Evolutionary conservation across 257 asterid genomes (phyloP), one percentile per base, ranked within the genome.

Genomic region (Nemophila menziesii): DNA sequence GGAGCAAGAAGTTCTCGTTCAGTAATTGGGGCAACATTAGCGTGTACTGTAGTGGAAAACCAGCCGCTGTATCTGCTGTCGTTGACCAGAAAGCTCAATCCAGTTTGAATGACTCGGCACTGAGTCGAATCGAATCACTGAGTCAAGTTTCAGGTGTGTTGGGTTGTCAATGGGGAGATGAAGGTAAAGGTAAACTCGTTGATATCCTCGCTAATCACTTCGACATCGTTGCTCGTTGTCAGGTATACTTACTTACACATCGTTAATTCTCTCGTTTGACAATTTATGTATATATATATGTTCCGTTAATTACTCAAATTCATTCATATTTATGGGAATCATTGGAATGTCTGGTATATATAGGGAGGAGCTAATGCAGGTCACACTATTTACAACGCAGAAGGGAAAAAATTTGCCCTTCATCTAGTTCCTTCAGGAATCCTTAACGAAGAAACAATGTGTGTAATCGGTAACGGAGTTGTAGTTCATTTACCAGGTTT

Each of bases 361-460:
- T 65, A 89, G 98, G 96, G 98, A 14, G 95, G 98, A 66, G 94
- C 98, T 48, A 89, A 89, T 76, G 98, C 96, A 24, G 98, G 98
- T 41, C 98, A 89, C 67, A 89, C 98, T 16, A 84, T 84, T 44
- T 89, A 89, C 67, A 84, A 89, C 41, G 63, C 98, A n/a, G 94
- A 78, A 61, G 98, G 98, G 43, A 80, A 84, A 59, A 89, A 78
- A 54, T 89, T 89, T 66, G 85, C 94, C 1, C 94, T 89, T 39
- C 98, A 84, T 65, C 82, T 89, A 51, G 90, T 89, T n/a, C 95
- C 95, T 45, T 89, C 94, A 0, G 98, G 98, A 26, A 89, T 89
- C 59, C 93, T 89, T 15, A 62, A 71, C 16, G 70, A 69, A 57
- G 65, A 37, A 10, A 39, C 61, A 6, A 1, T 52, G 21, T 71